phyloP scores from a whole-genome alignment of 495 filamentous ascomycete genomes.

The Talaromyces wortmannii region DNA sequence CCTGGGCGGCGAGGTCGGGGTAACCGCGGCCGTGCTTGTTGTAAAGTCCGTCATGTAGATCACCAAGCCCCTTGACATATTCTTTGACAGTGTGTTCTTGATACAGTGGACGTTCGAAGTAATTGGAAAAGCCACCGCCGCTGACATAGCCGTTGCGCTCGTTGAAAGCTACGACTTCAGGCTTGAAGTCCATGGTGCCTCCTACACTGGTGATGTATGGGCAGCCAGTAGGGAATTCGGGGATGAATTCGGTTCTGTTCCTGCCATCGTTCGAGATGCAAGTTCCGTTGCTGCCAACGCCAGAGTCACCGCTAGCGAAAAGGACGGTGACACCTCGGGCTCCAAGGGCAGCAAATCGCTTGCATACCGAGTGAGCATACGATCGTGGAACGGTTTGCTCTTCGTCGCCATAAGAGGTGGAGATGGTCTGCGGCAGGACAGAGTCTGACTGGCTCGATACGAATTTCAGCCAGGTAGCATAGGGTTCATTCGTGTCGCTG shows the following conservation, averaged over 20 bases:
- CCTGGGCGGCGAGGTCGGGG: conserved; percentile 52
- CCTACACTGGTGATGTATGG: conserved; percentile 62
- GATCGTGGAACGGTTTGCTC: conserved; percentile 52
- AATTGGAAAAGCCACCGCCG: conserved; percentile 6
- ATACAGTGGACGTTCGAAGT: background rate
- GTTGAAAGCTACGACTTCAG: conserved; percentile 38
- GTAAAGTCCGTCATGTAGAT: conserved; percentile 40
- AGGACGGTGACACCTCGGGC: conserved; percentile 53
- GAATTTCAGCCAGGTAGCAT: conserved; percentile 53
- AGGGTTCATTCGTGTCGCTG: conserved; percentile 49
- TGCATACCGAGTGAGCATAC: conserved; percentile 52
- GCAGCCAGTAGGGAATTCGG: conserved; percentile 58
- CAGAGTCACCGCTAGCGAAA: conserved; percentile 52
- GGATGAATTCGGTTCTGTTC: conserved; percentile 51
- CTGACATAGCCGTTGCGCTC: background rate
- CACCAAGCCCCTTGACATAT: conserved; percentile 13
- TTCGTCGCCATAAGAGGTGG: conserved; percentile 58
- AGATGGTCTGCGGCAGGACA: conserved; percentile 50
- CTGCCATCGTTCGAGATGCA: conserved; percentile 55
- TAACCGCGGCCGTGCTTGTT: conserved; percentile 53
- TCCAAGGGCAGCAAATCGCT: conserved; percentile 51
- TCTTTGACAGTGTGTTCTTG: conserved; percentile 46
- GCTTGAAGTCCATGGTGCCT: conserved; percentile 45
- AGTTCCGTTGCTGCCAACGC: conserved; percentile 30
- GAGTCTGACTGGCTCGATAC: conserved; percentile 38